These are phyloP conservation scores for Claviceps lovelessii DNA, from an alignment of 2,329 filamentous ascomycete species.

Conservation along the genomic window DNA sequence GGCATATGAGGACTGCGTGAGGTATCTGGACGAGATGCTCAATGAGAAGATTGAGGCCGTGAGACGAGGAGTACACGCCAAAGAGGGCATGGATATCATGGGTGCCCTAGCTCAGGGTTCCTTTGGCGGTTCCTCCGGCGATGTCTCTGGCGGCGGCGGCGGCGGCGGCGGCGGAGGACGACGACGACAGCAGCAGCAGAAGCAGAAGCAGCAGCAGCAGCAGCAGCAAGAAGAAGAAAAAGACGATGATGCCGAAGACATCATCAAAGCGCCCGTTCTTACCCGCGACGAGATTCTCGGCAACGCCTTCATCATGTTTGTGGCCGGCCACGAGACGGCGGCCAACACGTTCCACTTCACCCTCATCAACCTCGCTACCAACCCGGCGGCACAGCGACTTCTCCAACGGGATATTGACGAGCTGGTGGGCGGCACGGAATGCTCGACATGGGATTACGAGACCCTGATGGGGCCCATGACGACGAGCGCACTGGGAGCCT, in stretches of 20 bases:
- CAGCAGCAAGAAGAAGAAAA: slow-evolving; percentile 13
- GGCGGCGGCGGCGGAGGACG: background rate
- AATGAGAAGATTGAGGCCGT: slow-evolving; percentile 39
- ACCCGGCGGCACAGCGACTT: slow-evolving; percentile 46
- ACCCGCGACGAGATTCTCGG: slow-evolving; percentile 53
- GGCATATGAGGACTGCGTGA: slow-evolving; percentile 47
- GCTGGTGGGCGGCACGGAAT: slow-evolving; percentile 44
- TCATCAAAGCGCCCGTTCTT: slow-evolving; percentile 24
- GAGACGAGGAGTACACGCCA: slow-evolving; percentile 19
- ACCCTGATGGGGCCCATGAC: slow-evolving; percentile 49
- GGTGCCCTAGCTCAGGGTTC: slow-evolving; percentile 24
- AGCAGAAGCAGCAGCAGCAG: slow-evolving; percentile 14
- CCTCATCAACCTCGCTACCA: slow-evolving; percentile 51
- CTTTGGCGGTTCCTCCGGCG: background rate
- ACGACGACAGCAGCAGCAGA: slow-evolving; percentile 16
- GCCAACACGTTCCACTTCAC: slow-evolving; percentile 63
- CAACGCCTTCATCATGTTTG: slow-evolving; percentile 53
- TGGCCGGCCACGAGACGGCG: slow-evolving; percentile 71
- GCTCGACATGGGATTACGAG: slow-evolving; percentile 58
- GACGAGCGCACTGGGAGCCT: slow-evolving; percentile 55
- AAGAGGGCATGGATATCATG: slow-evolving; percentile 39
- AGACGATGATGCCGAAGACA: slow-evolving; percentile 11
- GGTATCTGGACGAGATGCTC: slow-evolving; percentile 58
- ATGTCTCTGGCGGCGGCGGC: background rate
- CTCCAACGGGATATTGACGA: slow-evolving; percentile 56